phyloP scores from a whole-genome alignment of 345 rosid species.

The Arabis hirsuta region DNA sequence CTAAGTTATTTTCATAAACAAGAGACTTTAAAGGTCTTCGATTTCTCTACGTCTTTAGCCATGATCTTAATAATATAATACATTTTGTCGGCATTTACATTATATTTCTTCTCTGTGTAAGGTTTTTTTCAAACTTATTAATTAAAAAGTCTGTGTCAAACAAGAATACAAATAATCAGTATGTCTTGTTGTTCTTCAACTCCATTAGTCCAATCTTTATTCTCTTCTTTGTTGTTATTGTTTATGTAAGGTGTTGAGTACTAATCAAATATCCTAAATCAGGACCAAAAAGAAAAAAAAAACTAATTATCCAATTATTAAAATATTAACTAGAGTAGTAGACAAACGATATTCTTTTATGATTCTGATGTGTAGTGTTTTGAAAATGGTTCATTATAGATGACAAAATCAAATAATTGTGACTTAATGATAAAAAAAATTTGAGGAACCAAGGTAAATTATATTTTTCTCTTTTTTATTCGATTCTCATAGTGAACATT shows the following conservation, averaged over 20 bases:
- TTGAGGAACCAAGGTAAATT: no score
- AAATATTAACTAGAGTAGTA: no score
- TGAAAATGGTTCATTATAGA: no score
- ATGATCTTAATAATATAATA: neutral
- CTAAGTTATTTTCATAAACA: neutral
- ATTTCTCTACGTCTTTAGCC: conserved; percentile 11
- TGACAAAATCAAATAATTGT: no score
- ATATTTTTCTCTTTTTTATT: no score
- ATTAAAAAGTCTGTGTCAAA: conserved; percentile 1
- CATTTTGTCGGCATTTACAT: neutral
- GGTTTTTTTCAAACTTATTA: neutral
- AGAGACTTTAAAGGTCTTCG: conserved; percentile 8
- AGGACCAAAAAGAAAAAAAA: neutral
- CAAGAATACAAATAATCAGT: neutral
- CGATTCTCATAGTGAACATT: no score
- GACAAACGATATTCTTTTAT: no score
- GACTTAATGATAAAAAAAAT: no score
- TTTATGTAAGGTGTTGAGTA: neutral
- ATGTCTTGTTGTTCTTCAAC: conserved; percentile 11
- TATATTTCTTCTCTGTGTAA: neutral
- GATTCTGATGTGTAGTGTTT: no score
- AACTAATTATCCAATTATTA: no score
- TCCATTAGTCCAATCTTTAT: neutral
- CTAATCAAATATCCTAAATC: neutral
- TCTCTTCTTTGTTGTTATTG: neutral